A percentile compares a stretch with the other conserved stretches of the same genome.
Conservation (phyloP, 805 yeast species). For the Teunomyces panamensis region DNA sequence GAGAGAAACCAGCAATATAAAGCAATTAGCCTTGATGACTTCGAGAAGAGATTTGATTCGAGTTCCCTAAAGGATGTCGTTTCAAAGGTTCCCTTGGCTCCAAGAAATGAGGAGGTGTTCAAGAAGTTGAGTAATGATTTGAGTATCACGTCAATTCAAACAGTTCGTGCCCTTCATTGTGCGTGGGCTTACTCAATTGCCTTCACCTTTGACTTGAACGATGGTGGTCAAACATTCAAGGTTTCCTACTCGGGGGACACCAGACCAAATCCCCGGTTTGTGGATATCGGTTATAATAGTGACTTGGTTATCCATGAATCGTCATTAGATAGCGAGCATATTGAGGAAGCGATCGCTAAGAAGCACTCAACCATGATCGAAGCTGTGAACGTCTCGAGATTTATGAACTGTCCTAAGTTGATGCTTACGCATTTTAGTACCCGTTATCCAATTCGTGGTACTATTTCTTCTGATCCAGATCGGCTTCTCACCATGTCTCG, state of each 20-base stretch:
- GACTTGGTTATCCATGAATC: conserved; percentile 91
- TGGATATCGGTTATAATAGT: conserved; percentile 59
- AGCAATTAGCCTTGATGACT: conserved; percentile 25
- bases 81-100: conserved; percentile 21
- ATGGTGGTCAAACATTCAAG: conserved; percentile 44
- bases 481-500: conserved; percentile 20
- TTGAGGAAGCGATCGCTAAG: conserved; percentile 75
- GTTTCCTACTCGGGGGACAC: conserved; percentile 95
- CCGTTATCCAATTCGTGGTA: conserved; percentile 53
- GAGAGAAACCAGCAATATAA: conserved; percentile 30
- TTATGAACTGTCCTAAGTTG: conserved; percentile 69
- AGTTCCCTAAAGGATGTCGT: conserved; percentile 12
- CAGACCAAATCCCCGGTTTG: conserved; percentile 70
- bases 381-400: conserved; percentile 66
- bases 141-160: conserved; percentile 43
- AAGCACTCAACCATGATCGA: conserved; percentile 87
- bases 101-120: conserved; percentile 27
- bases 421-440: conserved; percentile 92
- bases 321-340: conserved; percentile 76
- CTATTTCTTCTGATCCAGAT: conserved; percentile 22
- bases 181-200: conserved; percentile 68
- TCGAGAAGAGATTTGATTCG: conserved; percentile 30
- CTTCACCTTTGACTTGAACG: conserved; percentile 49
- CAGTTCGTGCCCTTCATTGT: conserved; percentile 84
- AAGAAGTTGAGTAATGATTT: conserved; percentile 39